phyloP scores from a whole-genome alignment of 208 protist genomes.

The Tritrichomonas foetus region DNA sequence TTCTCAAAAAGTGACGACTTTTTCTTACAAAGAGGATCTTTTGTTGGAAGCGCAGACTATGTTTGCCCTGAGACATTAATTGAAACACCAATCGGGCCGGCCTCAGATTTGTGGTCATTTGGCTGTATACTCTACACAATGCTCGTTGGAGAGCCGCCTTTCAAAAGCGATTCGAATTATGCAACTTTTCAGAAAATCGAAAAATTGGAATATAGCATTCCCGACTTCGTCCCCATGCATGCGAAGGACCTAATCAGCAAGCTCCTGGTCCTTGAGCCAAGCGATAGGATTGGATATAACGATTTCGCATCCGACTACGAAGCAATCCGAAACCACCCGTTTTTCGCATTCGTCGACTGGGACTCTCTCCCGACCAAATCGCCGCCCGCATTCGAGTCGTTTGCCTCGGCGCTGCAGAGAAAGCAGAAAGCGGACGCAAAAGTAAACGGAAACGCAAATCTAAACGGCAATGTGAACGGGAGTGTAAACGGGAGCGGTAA shows the following conservation, averaged over 20 bases:
- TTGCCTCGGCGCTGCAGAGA: not conserved
- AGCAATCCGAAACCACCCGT: conserved; percentile 10
- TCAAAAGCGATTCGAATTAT: not conserved
- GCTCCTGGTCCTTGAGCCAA: not conserved
- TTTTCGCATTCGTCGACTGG: not conserved
- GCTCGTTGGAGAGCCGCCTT: not conserved
- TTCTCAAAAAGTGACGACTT: not conserved
- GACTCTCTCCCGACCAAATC: not conserved
- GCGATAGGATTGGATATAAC: not conserved
- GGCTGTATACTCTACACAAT: not conserved
- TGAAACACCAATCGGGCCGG: not conserved
- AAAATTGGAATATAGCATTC: not conserved
- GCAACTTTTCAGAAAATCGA: not conserved
- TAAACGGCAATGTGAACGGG: not conserved
- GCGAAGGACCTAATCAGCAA: conserved; percentile 10
- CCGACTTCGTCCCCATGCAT: not conserved
- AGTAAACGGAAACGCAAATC: not conserved
- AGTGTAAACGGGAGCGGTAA: not conserved
- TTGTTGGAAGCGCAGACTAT: conserved; percentile 35
- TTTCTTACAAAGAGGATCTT: not conserved
- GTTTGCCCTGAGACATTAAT: not conserved
- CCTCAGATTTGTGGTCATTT: conserved; percentile 24
- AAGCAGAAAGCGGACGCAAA: not conserved
- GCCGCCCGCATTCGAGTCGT: not conserved
- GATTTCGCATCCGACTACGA: not conserved